Base-by-base conservation (phyloP, 148 eudicot species). In the Chenopodium suecicum region DNA sequence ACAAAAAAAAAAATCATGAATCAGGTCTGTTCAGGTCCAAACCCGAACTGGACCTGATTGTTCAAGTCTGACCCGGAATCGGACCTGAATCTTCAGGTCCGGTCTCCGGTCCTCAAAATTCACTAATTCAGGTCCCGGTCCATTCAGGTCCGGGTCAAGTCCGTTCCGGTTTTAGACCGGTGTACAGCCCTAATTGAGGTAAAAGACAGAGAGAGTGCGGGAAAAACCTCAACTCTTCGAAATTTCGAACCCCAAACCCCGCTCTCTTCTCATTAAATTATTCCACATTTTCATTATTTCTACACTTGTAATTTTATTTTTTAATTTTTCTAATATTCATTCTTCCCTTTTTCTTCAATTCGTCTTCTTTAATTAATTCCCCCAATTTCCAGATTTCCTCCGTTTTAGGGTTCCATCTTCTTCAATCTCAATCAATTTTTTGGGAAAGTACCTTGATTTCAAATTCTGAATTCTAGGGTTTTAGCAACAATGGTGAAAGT, bases 401-500 rank as follows among this genome's bases (percentile, higher is more conserved):
- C 8, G 0, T 41, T 41, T 41, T 79, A 71, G 82, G 76, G 76
- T 79, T 69, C 73, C 29, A 2, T 19, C 11, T 68, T 50, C 48
- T 23, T 64, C 37, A 46, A 46, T 27, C 44, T 9, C 10, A 7
- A 17, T 10, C 41, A 27, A 62, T 10, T 64, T 34, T 64, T n/a
- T 32, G 37, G 17, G 7, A 20, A 10, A 44, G n/a, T 46, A n/a
- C 41, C 44, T 73, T 19, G 8, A 29, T 46, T 29, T 37, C 2
- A 13, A 83, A n/a, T 46, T 8, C 34, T 41, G 19, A 70, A 14
- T 70, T 63, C 7, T 25, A n/a, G 69, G 82, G 75, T 31, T 48
- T 20, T 25, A 48, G 27, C 76, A 16, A 72, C n/a, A 54, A 84
- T 84, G 86, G 47, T 4, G 70, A 81, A 32, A 60, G 84, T 54